Conservation (phyloP, 2,329 filamentous ascomycete species). For the Trichophyton rubrum region DNA sequence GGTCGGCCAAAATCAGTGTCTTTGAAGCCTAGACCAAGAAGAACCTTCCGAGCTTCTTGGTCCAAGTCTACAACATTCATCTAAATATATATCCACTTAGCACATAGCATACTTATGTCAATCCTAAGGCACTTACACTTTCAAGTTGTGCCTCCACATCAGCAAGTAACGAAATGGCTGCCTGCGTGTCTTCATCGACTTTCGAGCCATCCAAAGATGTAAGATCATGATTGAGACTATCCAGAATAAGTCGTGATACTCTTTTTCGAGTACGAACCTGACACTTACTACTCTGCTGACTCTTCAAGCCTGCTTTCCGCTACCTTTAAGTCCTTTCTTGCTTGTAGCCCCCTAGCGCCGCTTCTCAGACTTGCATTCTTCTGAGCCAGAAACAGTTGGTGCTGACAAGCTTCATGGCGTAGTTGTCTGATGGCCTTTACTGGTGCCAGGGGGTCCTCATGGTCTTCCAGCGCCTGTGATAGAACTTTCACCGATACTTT, state of each 20-base stretch:
- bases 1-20: slow-evolving; percentile 47
- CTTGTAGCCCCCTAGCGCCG: slow-evolving; percentile 61
- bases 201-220: slow-evolving; percentile 45
- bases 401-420: slow-evolving; percentile 49
- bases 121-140: slow-evolving; percentile 31
- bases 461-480: slow-evolving; percentile 46
- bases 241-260: neutral
- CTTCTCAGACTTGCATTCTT: slow-evolving; percentile 64
- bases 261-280: neutral
- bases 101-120: too few species aligned
- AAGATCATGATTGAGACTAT: slow-evolving; percentile 39
- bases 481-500: slow-evolving; percentile 33
- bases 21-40: slow-evolving; percentile 60
- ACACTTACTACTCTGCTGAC: slow-evolving; percentile 39
- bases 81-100: slow-evolving; percentile 11
- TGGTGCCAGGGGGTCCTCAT: slow-evolving; percentile 44
- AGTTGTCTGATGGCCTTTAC: slow-evolving; percentile 50
- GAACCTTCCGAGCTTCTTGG: slow-evolving; percentile 51
- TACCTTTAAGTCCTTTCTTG: slow-evolving; percentile 59
- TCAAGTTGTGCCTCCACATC: slow-evolving; percentile 58
- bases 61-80: slow-evolving; percentile 52
- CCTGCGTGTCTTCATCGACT: slow-evolving; percentile 54
- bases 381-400: slow-evolving; percentile 54
- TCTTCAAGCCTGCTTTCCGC: slow-evolving; percentile 55
- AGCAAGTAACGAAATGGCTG: slow-evolving; percentile 56